Evolutionary conservation across 257 asterid genomes (phyloP).

Genomic region (Gentiana dahurica): DNA sequence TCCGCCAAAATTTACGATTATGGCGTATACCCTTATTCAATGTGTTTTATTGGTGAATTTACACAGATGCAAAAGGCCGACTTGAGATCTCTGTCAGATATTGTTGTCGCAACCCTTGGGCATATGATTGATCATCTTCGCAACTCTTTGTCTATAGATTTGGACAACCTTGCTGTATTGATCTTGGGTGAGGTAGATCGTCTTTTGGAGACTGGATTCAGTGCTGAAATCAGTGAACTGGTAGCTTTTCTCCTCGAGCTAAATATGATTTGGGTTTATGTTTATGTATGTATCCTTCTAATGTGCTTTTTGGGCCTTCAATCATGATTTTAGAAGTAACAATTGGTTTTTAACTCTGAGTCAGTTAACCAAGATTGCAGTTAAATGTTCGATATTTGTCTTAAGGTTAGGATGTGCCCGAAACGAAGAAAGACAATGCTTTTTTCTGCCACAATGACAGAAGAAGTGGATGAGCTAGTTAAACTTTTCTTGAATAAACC

Average conservation of each 20-base stretch:
- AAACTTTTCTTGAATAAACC: too few relatives aligned
- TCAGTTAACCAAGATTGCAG: conserved; percentile 86
- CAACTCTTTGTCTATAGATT: conserved; percentile 85
- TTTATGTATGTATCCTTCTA: too few relatives aligned
- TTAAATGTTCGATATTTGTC: conserved; percentile 26
- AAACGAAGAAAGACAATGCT: too few relatives aligned
- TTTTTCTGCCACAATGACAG: too few relatives aligned
- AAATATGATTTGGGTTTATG: too few relatives aligned
- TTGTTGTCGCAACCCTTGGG: conserved; percentile 99
- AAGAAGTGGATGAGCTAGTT: too few relatives aligned
- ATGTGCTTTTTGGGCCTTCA: too few relatives aligned
- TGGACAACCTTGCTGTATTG: conserved; percentile 91
- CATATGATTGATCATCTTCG: conserved; percentile 95
- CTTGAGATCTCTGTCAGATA: conserved; percentile 80
- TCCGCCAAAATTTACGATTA: too few relatives aligned
- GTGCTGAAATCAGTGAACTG: conserved; percentile 80
- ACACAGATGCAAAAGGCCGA: conserved; percentile 68
- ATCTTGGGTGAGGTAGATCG: conserved; percentile 98
- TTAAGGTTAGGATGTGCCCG: too few relatives aligned
- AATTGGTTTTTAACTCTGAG: conserved; percentile 46
- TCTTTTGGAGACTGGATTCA: conserved; percentile 88
- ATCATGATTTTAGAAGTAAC: not conserved
- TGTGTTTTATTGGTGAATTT: too few relatives aligned
- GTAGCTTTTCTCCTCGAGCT: conserved; percentile 23
- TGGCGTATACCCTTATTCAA: too few relatives aligned